Base-by-base conservation (phyloP, 345 rosid genomes). In the Euphorbia peplus region DNA sequence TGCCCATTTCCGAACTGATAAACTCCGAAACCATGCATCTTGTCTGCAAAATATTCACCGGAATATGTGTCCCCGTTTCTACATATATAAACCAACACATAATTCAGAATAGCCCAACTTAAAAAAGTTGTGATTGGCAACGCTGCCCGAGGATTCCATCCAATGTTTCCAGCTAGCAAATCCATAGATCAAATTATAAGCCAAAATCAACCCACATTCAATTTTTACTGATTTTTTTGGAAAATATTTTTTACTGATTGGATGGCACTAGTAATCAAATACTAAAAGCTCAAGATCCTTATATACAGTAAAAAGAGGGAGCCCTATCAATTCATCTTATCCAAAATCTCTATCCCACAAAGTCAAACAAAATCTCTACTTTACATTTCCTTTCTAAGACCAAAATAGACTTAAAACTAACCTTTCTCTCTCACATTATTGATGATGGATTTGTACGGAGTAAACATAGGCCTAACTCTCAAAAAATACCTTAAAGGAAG, bases 41-140 rank as follows among this genome's bases (percentile, higher is more conserved):
- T 93, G 87, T 93, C 97, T 0, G 95, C 95, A 78, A 93, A 93
- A 81, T 93, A 93, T 76, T 93, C 97, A 48, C 98, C 97, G 42
- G 97, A 85, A 82, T 88, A 93, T 13, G 86, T 81, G 67, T 93
- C 97, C 48, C 98, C 98, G 69, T 93, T 93, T 83, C 98, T 93
- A 24, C 47, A 70, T 60, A 78, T 10, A 57, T 22, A 52, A 50
- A 15, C 18, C 28, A 26, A 9, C 18, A 5, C 5, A n/a, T 11
- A 72, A 44, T 24, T 47, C 68, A 70, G 39, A 32, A 65, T 74
- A 50, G 48, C 3, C 28, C 46, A 48, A 67, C 53, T 35, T 44
- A 15, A 26, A 44, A 15, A 26, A 44, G 19, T 30, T 14, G 55
- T 61, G 6, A 37, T 29, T 29, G 3, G 28, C 26, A 63, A 16